These are phyloP conservation scores for Euphorbia lathyris DNA, from an alignment of 345 rosid species.

Conservation along the genomic window DNA sequence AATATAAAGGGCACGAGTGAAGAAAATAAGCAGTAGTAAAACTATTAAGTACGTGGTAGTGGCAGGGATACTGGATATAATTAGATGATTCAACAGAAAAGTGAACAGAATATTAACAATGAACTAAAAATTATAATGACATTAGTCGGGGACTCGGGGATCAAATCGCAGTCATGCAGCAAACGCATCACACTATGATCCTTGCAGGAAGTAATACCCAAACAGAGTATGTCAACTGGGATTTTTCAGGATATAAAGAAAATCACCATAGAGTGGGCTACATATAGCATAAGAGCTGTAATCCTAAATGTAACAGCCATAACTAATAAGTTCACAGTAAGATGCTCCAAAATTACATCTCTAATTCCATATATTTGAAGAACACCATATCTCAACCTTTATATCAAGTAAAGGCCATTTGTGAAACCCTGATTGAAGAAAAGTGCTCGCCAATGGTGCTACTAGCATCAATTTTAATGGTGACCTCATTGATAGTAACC, in stretches of 20 bases:
- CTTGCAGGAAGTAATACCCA: neutral
- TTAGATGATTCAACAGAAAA: neutral
- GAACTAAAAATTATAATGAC: neutral
- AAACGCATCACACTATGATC: too few relatives aligned
- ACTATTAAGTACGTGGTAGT: neutral
- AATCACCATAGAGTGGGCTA: neutral
- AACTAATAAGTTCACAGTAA: neutral
- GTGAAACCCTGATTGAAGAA: neutral
- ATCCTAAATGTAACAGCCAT: neutral
- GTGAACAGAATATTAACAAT: neutral
- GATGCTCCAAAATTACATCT: neutral
- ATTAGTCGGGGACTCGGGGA: neutral
- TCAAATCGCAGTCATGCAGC: neutral
- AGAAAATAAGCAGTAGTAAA: neutral
- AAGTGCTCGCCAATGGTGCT: neutral
- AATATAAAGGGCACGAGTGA: conserved; percentile 11
- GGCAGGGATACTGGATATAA: neutral
- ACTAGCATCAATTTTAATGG: neutral
- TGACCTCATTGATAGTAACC: neutral
- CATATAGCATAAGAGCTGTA: neutral
- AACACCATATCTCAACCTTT: neutral
- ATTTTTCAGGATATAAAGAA: neutral
- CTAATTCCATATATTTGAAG: neutral
- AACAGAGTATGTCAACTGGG: neutral
- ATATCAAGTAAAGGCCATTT: neutral